A percentile compares a stretch with the other conserved stretches of the same genome.
Evolutionary conservation across 179 eudicot genomes (phyloP).

Genomic region (Sideroxylon spinosum): DNA sequence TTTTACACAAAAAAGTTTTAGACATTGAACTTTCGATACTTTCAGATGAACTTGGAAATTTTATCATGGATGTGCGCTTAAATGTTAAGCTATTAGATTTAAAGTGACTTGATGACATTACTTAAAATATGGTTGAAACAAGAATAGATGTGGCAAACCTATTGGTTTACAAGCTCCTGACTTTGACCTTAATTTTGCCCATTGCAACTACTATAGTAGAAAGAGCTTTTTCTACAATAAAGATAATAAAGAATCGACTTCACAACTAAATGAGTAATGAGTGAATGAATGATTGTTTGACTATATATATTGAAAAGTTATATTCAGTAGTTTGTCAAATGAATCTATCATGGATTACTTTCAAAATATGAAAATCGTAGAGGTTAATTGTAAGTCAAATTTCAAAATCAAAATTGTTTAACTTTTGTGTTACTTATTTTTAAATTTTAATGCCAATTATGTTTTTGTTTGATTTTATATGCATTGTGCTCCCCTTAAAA

Average conservation of each 20-base stretch:
- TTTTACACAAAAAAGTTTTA: constrained; percentile 24
- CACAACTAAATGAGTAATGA: background rate
- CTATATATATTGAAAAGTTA: too few species aligned
- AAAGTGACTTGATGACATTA: background rate
- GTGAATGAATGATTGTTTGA: background rate
- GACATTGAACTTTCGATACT: background rate
- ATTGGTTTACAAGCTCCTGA: background rate
- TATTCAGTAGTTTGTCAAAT: too few species aligned
- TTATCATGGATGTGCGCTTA: background rate
- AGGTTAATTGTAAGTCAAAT: too few species aligned
- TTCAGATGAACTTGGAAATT: background rate
- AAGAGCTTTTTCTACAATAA: background rate
- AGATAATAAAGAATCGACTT: background rate
- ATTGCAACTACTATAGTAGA: background rate
- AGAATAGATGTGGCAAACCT: background rate
- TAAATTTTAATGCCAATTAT: too few species aligned
- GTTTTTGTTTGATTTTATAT: too few species aligned
- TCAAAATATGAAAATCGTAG: too few species aligned
- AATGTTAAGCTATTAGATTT: background rate
- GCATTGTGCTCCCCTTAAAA: too few species aligned
- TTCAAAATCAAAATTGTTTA: too few species aligned
- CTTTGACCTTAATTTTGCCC: background rate
- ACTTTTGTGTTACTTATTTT: too few species aligned
- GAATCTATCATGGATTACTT: too few species aligned
- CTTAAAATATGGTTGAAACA: background rate